Evolutionary conservation across 2,329 filamentous ascomycete species (phyloP), one percentile per base, ranked within the genome.

Genomic region (Onygenales sp.): DNA sequence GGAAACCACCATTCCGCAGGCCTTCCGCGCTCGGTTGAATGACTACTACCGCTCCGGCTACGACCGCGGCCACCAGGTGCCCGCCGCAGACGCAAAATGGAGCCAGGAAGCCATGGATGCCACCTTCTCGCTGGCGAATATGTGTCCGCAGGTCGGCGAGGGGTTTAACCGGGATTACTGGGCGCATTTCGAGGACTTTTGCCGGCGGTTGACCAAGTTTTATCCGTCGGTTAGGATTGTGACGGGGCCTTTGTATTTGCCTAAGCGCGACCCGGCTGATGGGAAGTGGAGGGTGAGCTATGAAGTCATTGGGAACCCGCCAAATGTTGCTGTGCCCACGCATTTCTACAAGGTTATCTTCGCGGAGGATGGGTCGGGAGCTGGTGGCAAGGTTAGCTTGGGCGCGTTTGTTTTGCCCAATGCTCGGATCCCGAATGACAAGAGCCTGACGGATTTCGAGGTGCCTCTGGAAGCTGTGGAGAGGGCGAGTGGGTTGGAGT

Each of bases 271-370:
- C 60, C 78, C 84, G 4, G 72, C 73, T 53, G 93, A 97, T 74
- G 87, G 87, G 62, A 97, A 97, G 76, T 98, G 91, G 90, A 86
- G 90, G 61, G 90, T 96, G 54, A 85, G 79, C 56, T 97, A 98
- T 75, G 93, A 98, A 75, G 86, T 98, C 55, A 95, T 98, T 62
- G 93, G 93, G 40, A 86, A 79, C 67, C 93, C 93, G 59, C 92
- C 93, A 6, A 94, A 90, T 64, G 87, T 98, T 52, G 91, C 93
- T 31, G 93, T 98, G 51, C 93, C 93, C 2, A 98, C 93, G 21
- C 93, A 98, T 71, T 98, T 98, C 74, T 98, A 95, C 81, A 98
- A 98, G 77, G 89, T 98, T 65, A 93, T 98, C 62, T 95, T 93
- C 65, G 93, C 88, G 31, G 93, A 98, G 73, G 89, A 95, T 64